Evolutionary conservation across 257 asterid species (phyloP).

Genomic region (Fraxinus quadrangulata): DNA sequence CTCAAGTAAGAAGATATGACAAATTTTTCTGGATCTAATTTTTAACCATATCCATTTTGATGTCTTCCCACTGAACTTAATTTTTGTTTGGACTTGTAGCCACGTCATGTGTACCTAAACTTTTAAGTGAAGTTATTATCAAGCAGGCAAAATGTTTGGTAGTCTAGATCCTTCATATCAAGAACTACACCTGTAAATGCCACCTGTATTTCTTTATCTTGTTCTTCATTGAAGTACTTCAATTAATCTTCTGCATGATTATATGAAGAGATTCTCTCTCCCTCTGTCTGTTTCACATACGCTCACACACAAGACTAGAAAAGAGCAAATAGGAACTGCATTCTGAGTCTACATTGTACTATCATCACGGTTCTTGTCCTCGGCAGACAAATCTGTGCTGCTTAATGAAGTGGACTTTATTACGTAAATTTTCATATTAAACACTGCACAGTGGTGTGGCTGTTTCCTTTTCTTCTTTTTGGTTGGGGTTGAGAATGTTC

Average conservation of each 20-base stretch:
- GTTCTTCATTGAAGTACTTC: background rate
- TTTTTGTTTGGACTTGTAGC: slow-evolving; percentile 10
- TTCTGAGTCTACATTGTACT: background rate
- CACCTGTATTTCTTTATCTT: background rate
- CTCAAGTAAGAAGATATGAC: slow-evolving; percentile 53
- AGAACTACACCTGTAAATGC: background rate
- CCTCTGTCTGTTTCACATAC: background rate
- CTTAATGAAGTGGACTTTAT: background rate
- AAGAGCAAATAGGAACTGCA: background rate
- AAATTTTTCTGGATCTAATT: background rate
- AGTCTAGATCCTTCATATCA: background rate
- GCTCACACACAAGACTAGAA: background rate
- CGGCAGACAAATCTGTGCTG: background rate
- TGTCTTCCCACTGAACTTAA: background rate
- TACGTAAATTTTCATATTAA: background rate
- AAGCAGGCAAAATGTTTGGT: background rate
- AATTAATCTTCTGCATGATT: background rate
- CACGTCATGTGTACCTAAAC: background rate
- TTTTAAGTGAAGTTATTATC: background rate
- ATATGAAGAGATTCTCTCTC: background rate
- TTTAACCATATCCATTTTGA: background rate
- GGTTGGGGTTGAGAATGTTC: background rate
- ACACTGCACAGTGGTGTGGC: background rate
- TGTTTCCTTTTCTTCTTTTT: background rate
- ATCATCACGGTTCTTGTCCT: background rate